A percentile compares a stretch with the other conserved stretches of the same genome.
Evolutionary conservation across 140 eudicot genomes (phyloP).

Genomic region (Erigeron philadelphicus): DNA sequence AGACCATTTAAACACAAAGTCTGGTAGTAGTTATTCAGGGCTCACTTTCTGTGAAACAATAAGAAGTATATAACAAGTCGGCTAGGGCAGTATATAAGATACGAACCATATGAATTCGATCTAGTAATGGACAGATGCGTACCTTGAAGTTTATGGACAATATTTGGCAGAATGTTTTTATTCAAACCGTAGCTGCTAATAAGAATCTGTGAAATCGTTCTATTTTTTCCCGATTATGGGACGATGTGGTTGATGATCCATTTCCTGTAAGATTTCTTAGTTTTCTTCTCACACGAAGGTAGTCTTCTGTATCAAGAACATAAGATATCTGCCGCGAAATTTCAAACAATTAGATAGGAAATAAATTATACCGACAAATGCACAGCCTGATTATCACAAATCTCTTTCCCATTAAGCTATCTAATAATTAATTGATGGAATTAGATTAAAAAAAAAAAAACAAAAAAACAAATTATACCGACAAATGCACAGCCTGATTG

Average conservation of each 20-base stretch:
- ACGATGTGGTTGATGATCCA: constrained; percentile 12
- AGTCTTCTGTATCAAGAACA: constrained; percentile 81
- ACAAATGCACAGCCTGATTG: neutral
- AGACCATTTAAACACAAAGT: constrained; percentile 16
- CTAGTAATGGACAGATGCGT: neutral
- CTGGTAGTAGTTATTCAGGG: constrained; percentile 18
- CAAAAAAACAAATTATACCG: neutral
- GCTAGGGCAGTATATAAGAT: neutral
- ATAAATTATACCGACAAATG: neutral
- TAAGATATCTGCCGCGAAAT: constrained; percentile 57
- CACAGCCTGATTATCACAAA: neutral
- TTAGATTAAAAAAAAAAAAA: no score
- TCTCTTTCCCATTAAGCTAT: neutral
- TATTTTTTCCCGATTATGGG: constrained; percentile 29
- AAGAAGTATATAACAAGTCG: neutral
- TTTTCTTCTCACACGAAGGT: constrained; percentile 47
- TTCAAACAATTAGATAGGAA: neutral
- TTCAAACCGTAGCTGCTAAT: constrained; percentile 22
- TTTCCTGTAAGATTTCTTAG: constrained; percentile 25
- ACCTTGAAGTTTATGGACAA: constrained; percentile 24
- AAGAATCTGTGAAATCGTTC: constrained; percentile 46
- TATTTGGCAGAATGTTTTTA: neutral
- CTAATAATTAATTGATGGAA: neutral
- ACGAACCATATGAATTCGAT: neutral
- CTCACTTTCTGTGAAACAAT: constrained; percentile 20